These are phyloP conservation scores for Phragmites australis DNA, from an alignment of 176 grass and related monocot species.

Conservation along the genomic window DNA sequence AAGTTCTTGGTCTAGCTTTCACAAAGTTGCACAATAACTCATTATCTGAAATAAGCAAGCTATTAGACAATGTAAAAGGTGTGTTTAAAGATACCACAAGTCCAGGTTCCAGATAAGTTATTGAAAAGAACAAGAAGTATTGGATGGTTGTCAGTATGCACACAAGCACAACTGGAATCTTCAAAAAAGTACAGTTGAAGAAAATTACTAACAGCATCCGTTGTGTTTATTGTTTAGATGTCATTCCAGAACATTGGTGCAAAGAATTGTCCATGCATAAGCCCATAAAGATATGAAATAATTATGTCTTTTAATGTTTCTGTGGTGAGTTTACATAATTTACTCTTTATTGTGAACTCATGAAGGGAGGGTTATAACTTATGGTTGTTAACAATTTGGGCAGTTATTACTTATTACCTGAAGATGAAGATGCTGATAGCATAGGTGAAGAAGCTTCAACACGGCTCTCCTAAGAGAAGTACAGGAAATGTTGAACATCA, in stretches of 20 bases:
- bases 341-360: not conserved
- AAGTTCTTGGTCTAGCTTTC: conserved; percentile 28
- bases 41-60: conserved; percentile 39
- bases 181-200: not conserved
- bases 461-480: conserved; percentile 35
- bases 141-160: not conserved
- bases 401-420: conserved; percentile 38
- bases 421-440: conserved; percentile 22
- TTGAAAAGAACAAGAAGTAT: not conserved
- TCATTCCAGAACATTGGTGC: not conserved
- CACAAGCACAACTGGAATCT: not conserved
- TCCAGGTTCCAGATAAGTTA: not conserved
- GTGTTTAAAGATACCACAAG: conserved; percentile 24
- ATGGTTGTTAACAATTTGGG: not conserved
- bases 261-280: not conserved
- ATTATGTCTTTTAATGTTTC: not conserved
- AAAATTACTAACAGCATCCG: not conserved
- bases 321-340: not conserved
- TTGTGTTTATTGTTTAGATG: not conserved
- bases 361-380: not conserved
- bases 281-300: not conserved
- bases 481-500: not conserved
- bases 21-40: conserved; percentile 42
- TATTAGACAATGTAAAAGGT: not conserved
- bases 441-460: conserved; percentile 31